Conservation (phyloP, 148 eudicot genomes). For the Suaeda aralocaspica region DNA sequence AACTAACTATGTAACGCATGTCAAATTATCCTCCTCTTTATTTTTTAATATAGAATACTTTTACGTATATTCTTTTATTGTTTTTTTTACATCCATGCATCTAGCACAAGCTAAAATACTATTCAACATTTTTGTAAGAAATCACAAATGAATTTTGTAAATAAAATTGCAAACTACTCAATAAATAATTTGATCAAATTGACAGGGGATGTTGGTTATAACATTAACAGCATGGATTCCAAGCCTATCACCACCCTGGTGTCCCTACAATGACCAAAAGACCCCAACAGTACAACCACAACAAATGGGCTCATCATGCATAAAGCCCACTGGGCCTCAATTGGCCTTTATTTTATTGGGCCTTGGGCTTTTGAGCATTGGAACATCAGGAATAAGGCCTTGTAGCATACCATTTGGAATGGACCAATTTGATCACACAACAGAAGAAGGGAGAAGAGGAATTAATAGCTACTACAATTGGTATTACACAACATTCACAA, state of each 20-base stretch:
- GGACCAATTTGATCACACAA: constrained; percentile 64
- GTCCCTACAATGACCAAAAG: constrained; percentile 28
- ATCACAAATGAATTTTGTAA: no score
- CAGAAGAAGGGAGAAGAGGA: constrained; percentile 59
- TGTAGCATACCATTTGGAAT: constrained; percentile 75
- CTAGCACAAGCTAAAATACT: no score
- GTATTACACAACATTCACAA: constrained; percentile 67
- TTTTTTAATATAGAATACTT: no score
- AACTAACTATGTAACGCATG: no score
- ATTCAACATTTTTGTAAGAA: no score
- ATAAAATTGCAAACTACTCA: no score
- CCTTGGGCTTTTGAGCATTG: constrained; percentile 43
- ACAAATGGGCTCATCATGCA: constrained; percentile 35
- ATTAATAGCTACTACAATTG: constrained; percentile 71
- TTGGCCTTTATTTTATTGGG: constrained; percentile 37
- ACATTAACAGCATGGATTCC: constrained; percentile 54
- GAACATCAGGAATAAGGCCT: constrained; percentile 60
- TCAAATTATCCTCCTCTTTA: no score
- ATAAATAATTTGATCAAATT: no score
- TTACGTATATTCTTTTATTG: no score
- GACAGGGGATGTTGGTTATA: constrained; percentile 64
- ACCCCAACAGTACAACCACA: constrained; percentile 12
- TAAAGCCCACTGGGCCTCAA: constrained; percentile 41
- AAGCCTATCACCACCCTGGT: constrained; percentile 46
- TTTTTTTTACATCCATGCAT: no score